These are phyloP conservation scores for Raphanus hybrid DNA, from an alignment of 441 rosid genomes.

Conservation along the genomic window DNA sequence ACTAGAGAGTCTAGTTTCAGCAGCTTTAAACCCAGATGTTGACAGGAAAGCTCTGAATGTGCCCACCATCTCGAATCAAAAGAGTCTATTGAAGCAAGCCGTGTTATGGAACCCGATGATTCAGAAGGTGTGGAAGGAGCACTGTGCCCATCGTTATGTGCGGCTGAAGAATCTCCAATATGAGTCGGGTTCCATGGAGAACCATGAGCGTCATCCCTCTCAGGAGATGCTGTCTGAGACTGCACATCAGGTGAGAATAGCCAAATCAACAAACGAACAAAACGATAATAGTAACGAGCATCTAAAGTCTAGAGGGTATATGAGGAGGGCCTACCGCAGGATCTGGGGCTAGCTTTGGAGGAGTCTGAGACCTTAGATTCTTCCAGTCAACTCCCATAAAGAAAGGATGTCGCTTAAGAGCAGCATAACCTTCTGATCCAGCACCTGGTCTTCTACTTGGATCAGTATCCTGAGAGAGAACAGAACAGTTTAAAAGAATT, in stretches of 20 bases:
- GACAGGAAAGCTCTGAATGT: constrained; percentile 3
- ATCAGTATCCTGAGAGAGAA: constrained; percentile 74
- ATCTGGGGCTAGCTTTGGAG: constrained; percentile 83
- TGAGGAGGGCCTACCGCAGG: constrained; percentile 49
- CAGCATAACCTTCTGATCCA: constrained; percentile 83
- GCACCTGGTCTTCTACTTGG: constrained; percentile 96
- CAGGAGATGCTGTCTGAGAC: constrained; percentile 63
- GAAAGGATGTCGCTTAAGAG: constrained; percentile 90
- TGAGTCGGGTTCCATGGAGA: constrained; percentile 82
- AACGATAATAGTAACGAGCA: not conserved
- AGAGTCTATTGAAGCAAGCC: constrained; percentile 96
- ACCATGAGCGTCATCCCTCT: constrained; percentile 52
- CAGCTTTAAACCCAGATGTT: too few species aligned
- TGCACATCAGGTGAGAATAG: constrained; percentile 38
- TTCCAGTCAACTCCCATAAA: constrained; percentile 90
- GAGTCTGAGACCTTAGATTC: constrained; percentile 69
- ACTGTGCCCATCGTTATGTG: constrained; percentile 59
- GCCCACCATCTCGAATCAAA: constrained; percentile 92
- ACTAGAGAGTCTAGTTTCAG: too few species aligned
- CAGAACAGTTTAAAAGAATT: constrained; percentile 12
- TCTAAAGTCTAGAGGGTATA: not conserved
- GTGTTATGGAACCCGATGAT: constrained; percentile 66
- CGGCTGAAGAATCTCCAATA: constrained; percentile 61
- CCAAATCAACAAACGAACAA: constrained; percentile 2
- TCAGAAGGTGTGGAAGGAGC: constrained; percentile 59